A percentile compares a stretch with the other conserved stretches of the same genome.
Conservation (phyloP, 352 stramenopile species). For the Thalassiosira mediterranea region DNA sequence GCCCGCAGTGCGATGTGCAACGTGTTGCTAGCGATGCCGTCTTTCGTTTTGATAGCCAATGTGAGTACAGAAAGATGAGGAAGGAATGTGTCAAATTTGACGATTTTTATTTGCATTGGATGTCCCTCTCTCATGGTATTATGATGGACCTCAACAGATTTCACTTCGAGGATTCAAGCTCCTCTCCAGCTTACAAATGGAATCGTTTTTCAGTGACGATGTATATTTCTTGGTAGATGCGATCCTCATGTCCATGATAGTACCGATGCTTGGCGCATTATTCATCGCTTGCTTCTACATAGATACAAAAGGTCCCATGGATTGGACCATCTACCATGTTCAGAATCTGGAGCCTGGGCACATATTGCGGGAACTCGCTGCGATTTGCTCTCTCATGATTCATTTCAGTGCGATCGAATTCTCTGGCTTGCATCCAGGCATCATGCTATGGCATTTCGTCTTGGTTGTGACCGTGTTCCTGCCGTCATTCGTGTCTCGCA, state of each 20-base stretch:
- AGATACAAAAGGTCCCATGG: conserved; percentile 20
- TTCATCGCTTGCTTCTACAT: conserved; percentile 40
- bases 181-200: conserved; percentile 14
- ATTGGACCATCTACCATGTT: conserved; percentile 40
- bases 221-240: conserved; percentile 21
- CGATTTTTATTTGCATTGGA: neutral
- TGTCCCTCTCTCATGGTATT: neutral
- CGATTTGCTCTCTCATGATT: conserved; percentile 34
- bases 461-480: conserved; percentile 32
- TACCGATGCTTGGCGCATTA: conserved; percentile 26
- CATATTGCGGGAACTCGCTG: conserved; percentile 37
- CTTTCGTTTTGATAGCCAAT: conserved; percentile 20
- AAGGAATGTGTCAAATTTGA: no score
- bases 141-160: conserved; percentile 8
- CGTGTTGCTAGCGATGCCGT: conserved; percentile 29
- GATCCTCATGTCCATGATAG: conserved; percentile 25
- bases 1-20: conserved; percentile 22
- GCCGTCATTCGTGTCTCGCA: conserved; percentile 31
- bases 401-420: conserved; percentile 44
- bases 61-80: no score
- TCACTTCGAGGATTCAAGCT: conserved; percentile 17
- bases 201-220: conserved; percentile 16
- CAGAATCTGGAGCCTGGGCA: conserved; percentile 1
- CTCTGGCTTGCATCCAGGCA: conserved; percentile 12
- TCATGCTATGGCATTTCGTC: conserved; percentile 32